Conservation (phyloP, 306 rosid species). For the Sicyos baderoa region DNA sequence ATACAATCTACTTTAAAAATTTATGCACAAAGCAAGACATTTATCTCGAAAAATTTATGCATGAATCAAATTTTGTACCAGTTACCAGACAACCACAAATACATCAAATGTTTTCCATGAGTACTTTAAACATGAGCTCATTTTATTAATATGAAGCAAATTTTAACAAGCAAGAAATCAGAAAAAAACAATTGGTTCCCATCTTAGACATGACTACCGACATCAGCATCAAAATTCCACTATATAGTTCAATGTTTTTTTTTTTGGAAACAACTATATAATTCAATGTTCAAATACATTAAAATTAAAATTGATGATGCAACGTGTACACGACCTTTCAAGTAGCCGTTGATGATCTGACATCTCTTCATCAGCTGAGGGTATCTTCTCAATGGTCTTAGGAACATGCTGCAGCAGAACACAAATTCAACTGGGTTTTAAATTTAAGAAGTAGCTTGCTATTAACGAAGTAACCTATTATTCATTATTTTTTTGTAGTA, state of each 20-base stretch:
- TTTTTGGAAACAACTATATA: background rate
- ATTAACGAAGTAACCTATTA: background rate
- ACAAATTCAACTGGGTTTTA: background rate
- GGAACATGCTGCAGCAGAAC: slow-evolving; percentile 71
- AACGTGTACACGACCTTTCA: slow-evolving; percentile 58
- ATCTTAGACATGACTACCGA: background rate
- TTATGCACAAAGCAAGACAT: too few relatives aligned
- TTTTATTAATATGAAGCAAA: background rate
- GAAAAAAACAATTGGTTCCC: background rate
- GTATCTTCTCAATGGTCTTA: slow-evolving; percentile 72
- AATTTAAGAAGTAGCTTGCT: background rate
- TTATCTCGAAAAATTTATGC: background rate
- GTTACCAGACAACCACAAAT: background rate
- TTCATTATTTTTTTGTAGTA: background rate
- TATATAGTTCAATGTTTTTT: background rate
- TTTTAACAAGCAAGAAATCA: background rate
- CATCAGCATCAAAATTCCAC: background rate
- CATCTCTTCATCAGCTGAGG: slow-evolving; percentile 76
- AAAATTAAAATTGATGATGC: slow-evolving; percentile 16
- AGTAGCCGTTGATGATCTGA: slow-evolving; percentile 95
- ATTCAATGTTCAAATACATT: background rate
- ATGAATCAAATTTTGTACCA: background rate
- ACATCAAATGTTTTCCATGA: background rate
- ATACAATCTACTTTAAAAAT: background rate
- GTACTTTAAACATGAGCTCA: background rate